Base-by-base conservation (phyloP, 331 rosid species). In the Erythrophleum ivorense region DNA sequence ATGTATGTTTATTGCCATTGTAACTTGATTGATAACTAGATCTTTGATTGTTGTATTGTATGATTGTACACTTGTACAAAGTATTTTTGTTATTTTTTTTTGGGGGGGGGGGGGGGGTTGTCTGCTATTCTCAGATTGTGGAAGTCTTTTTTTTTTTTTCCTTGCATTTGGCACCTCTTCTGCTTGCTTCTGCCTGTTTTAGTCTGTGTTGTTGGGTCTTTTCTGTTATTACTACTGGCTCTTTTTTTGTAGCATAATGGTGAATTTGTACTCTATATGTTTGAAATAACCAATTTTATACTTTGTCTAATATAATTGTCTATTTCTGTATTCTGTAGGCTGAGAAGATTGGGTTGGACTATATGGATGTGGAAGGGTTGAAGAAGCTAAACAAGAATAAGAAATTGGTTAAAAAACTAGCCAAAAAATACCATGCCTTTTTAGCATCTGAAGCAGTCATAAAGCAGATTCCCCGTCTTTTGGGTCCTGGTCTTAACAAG, bases 401-500 rank as follows among this genome's bases (percentile, higher is more conserved):
- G 84, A 93, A 91, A 19, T 40, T 90, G 66, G 97, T 93, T 7
- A 93, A 93, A 86, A 91, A 88, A 5, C 83, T 93, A n/a, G 97
- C 97, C 7, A 93, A 93, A 73, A 91, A 91, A 69, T 88, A 87
- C 81, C 97, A 93, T 85, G 97, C 97, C 52, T 93, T 91, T 75
- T 88, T 93, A 12, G 97, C 97, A 24, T 93, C 97, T 2, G 97
- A 93, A 80, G 91, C 97, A 49, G 93, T 90, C 3, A 93, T 91
- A 10, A 93, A 91, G 86, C 97, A 91, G 88, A 93, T 93, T 65
- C 97, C 97, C 31, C 92, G 97, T 76, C 94, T 91, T 46, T 78
- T 93, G 82, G 96, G 97, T 62, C 97, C 94, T 62, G 97, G 97
- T 79, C 97, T 91, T 74, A 93, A 93, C 84, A 91, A 91, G 85